phyloP scores from a whole-genome alignment of 352 stramenopile species.

The Thraustochytrium sp. region DNA sequence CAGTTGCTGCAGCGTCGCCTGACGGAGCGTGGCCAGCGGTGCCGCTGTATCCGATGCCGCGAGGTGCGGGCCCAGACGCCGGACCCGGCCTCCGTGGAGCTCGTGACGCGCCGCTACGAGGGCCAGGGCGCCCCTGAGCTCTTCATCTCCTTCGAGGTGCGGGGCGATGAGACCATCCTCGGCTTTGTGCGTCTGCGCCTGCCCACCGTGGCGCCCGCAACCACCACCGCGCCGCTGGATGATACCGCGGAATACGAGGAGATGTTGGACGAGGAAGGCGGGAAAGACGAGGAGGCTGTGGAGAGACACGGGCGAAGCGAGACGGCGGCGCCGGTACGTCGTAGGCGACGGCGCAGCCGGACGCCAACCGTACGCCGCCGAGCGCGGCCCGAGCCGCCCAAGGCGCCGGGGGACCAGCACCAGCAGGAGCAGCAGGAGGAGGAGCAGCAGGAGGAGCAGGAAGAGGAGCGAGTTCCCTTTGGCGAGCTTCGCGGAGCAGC shows the following conservation, averaged over 20 bases:
- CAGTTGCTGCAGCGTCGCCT: constrained; percentile 78
- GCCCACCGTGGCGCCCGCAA: too few relatives aligned
- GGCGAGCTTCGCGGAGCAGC: constrained; percentile 16
- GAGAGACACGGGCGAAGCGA: background rate
- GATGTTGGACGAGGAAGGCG: background rate
- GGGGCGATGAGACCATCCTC: constrained; percentile 77
- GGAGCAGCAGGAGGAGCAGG: background rate
- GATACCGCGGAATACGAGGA: background rate
- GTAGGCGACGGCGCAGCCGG: too few relatives aligned
- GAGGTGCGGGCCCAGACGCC: constrained; percentile 80
- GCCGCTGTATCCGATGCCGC: constrained; percentile 79
- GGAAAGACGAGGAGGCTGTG: background rate
- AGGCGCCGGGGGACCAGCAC: too few relatives aligned
- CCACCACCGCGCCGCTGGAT: too few relatives aligned
- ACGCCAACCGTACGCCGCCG: too few relatives aligned
- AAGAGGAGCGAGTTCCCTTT: background rate
- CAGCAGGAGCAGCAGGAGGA: background rate
- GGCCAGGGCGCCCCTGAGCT: constrained; percentile 77
- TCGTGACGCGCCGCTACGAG: constrained; percentile 69
- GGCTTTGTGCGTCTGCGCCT: constrained; percentile 78
- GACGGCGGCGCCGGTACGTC: background rate
- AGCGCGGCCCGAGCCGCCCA: too few relatives aligned
- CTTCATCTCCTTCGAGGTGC: constrained; percentile 84
- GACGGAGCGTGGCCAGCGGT: constrained; percentile 61
- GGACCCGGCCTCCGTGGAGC: constrained; percentile 62